These are phyloP conservation scores for Jacaranda copaia DNA, from an alignment of 257 asterid genomes.

Conservation along the genomic window DNA sequence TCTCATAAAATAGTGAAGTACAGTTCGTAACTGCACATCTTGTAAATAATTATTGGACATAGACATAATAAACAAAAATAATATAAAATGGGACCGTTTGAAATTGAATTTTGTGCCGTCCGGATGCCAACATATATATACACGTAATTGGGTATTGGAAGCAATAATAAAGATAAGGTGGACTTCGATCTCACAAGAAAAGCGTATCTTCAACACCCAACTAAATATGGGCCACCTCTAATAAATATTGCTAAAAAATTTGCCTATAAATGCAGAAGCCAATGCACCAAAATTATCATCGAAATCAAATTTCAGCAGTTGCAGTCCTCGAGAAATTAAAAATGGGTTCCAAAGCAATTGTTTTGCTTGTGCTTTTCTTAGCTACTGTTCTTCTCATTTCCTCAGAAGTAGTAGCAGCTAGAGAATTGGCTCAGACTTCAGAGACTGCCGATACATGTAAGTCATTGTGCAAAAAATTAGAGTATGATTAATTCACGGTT, in stretches of 20 bases:
- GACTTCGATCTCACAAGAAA: neutral
- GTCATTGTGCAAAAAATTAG: no score
- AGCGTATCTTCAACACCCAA: slow-evolving; percentile 3
- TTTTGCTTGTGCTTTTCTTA: slow-evolving; percentile 32
- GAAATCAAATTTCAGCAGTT: neutral
- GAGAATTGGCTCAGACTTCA: slow-evolving; percentile 26
- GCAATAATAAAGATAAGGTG: neutral
- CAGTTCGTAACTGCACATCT: no score
- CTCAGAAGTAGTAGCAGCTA: slow-evolving; percentile 27
- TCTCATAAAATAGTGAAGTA: no score
- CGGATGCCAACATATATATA: neutral
- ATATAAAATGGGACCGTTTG: no score
- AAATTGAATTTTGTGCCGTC: neutral
- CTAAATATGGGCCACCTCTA: slow-evolving; percentile 18
- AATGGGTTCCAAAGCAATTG: slow-evolving; percentile 34
- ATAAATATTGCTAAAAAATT: slow-evolving; percentile 8
- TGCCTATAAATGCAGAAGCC: slow-evolving; percentile 31
- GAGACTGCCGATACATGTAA: neutral
- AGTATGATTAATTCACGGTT: no score
- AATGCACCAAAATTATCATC: slow-evolving; percentile 15
- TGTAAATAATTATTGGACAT: no score
- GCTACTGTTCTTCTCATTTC: slow-evolving; percentile 29
- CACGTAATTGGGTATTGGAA: neutral
- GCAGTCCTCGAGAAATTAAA: neutral
- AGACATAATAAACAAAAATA: no score